These are phyloP conservation scores for Monilinia fructicola DNA, from an alignment of 2,329 filamentous ascomycete species.

Conservation along the genomic window DNA sequence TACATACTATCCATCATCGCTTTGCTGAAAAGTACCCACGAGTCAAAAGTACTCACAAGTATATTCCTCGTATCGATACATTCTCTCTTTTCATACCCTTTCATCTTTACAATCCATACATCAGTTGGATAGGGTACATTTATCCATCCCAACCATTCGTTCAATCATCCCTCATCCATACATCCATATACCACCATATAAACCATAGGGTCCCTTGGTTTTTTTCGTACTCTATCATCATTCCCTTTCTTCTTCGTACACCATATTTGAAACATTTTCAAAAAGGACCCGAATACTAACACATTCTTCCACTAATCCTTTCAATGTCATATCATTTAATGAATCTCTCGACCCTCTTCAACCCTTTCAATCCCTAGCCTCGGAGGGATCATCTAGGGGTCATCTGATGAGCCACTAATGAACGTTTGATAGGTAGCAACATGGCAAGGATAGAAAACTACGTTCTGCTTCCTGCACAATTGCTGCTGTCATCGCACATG, in stretches of 20 bases:
- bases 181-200: not conserved
- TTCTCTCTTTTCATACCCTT: not conserved
- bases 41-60: not conserved
- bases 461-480: slow-evolving; percentile 13
- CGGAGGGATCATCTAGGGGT: slow-evolving; percentile 14
- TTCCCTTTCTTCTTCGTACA: not conserved
- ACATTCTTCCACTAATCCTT: slow-evolving; percentile 1
- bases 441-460: slow-evolving; percentile 13
- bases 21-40: not conserved
- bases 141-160: not conserved
- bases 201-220: not conserved
- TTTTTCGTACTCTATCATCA: not conserved
- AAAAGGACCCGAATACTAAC: slow-evolving; percentile 15
- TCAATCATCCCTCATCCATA: not conserved
- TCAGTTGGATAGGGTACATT: not conserved
- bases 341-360: not conserved
- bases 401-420: slow-evolving; percentile 17
- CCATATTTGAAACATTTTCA: slow-evolving; percentile 4
- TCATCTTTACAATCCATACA: not conserved
- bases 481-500: slow-evolving; percentile 20
- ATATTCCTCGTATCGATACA: not conserved
- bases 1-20: too few relatives aligned
- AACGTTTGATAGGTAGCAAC: slow-evolving; percentile 20
- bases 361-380: slow-evolving; percentile 4
- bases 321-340: not conserved